Conservation (phyloP, 2,329 filamentous ascomycete genomes). For the Hypoxylon sp. region DNA sequence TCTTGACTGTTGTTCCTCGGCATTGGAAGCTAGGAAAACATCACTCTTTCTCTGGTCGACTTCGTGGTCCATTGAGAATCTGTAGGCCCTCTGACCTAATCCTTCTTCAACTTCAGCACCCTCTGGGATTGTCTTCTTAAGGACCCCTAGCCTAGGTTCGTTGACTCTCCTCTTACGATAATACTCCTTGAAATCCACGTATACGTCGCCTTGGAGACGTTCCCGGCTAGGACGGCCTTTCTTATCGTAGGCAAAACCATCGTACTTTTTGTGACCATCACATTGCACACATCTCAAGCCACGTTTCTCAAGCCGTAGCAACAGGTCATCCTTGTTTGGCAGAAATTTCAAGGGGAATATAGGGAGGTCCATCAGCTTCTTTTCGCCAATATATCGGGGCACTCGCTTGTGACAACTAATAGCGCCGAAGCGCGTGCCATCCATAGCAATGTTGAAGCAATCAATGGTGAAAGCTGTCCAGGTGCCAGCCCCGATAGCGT, state of each 20-base stretch:
- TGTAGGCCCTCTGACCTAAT: background rate
- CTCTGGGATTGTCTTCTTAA: conserved; percentile 10
- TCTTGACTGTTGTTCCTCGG: conserved; percentile 2
- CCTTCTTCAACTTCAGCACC: conserved; percentile 13
- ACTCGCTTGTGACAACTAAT: conserved; percentile 18
- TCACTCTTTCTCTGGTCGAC: conserved; percentile 16
- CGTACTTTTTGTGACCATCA: conserved; percentile 24
- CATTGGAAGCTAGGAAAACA: conserved; percentile 7
- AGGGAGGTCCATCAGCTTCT: conserved; percentile 22
- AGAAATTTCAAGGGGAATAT: conserved; percentile 20
- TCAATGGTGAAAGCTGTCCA: conserved; percentile 28
- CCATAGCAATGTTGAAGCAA: conserved; percentile 28
- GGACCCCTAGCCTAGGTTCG: conserved; percentile 18
- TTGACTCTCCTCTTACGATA: conserved; percentile 2
- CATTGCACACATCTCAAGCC: conserved; percentile 15
- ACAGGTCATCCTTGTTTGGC: conserved; percentile 3
- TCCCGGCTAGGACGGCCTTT: conserved; percentile 12
- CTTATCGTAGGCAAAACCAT: conserved; percentile 11
- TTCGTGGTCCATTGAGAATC: conserved; percentile 18
- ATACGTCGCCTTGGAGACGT: conserved; percentile 21
- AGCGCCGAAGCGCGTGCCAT: conserved; percentile 16
- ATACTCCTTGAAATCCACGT: conserved; percentile 21
- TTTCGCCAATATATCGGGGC: conserved; percentile 21
- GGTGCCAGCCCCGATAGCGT: conserved; percentile 17
- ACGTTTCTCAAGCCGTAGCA: conserved; percentile 12